phyloP scores from a whole-genome alignment of 148 eudicot genomes.

The Nyssa sinensis region DNA sequence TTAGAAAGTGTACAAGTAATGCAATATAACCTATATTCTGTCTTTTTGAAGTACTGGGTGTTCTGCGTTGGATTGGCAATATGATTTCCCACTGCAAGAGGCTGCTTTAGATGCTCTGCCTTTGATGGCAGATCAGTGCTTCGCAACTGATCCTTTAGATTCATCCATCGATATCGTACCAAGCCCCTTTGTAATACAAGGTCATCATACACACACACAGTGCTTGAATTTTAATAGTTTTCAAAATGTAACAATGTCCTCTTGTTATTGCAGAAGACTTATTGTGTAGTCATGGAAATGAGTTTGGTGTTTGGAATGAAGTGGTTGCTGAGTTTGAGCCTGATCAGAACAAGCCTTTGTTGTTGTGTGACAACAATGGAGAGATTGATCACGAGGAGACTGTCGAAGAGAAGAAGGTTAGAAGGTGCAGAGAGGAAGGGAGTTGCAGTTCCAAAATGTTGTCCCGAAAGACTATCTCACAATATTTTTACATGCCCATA shows the following conservation, averaged over 20 bases:
- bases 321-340: not conserved
- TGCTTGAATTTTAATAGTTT: too few relatives aligned
- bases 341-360: conserved; percentile 13
- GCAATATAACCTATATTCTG: not conserved
- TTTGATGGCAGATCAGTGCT: conserved; percentile 18
- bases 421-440: conserved; percentile 10
- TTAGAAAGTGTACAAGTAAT: not conserved
- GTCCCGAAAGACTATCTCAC: conserved; percentile 51
- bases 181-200: conserved; percentile 14
- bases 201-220: not conserved
- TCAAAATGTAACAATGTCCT: too few relatives aligned
- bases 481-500: conserved; percentile 87
- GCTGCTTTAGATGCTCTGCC: conserved; percentile 27
- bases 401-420: too few relatives aligned
- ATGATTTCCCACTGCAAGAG: conserved; percentile 17
- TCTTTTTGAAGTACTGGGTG: conserved; percentile 6
- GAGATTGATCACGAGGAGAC: conserved; percentile 6
- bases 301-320: conserved; percentile 17
- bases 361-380: conserved; percentile 1
- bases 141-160: conserved; percentile 24
- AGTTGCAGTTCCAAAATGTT: conserved; percentile 31
- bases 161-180: conserved; percentile 24
- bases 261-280: conserved; percentile 17
- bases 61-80: conserved; percentile 19
- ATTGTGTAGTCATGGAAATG: conserved; percentile 20